A percentile compares a stretch with the other conserved stretches of the same genome.
Evolutionary conservation across 2,329 filamentous ascomycete species (phyloP).

Genomic region (Dactylella cylindrospora): DNA sequence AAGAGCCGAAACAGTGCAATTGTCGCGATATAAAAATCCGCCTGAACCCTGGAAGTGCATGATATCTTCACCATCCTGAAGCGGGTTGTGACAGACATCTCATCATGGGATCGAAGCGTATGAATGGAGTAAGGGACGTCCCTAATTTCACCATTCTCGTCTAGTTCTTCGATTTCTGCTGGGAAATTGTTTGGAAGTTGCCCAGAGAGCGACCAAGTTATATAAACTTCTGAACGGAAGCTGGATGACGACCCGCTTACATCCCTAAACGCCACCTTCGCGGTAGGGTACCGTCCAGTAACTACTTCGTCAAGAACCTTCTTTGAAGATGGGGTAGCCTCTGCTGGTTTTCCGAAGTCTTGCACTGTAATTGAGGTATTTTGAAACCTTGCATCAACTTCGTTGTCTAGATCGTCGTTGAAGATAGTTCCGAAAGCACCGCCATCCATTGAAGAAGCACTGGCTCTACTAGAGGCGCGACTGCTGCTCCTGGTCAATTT

Average conservation of each 20-base stretch:
- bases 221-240: constrained; percentile 30
- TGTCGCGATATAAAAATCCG: constrained; percentile 82
- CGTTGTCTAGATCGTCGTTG: constrained; percentile 10
- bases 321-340: constrained; percentile 42
- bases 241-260: constrained; percentile 13
- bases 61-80: constrained; percentile 41
- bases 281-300: constrained; percentile 25
- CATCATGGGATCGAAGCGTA: constrained; percentile 30
- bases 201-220: constrained; percentile 29
- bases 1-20: constrained; percentile 79
- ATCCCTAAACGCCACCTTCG: constrained; percentile 31
- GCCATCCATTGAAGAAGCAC: constrained; percentile 36
- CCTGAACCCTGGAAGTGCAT: constrained; percentile 65
- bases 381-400: background rate
- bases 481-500: constrained; percentile 26
- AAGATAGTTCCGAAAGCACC: constrained; percentile 33
- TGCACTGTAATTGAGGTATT: constrained; percentile 16
- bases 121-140: constrained; percentile 18
- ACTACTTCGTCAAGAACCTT: constrained; percentile 48
- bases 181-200: constrained; percentile 19
- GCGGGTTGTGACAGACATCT: constrained; percentile 18
- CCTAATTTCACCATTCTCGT: constrained; percentile 10
- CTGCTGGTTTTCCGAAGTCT: constrained; percentile 44
- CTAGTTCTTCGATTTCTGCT: constrained; percentile 17
- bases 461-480: constrained; percentile 34